Evolutionary conservation across 768 basidiomycete species (phyloP).

Genomic region (Mycena polygramma): DNA sequence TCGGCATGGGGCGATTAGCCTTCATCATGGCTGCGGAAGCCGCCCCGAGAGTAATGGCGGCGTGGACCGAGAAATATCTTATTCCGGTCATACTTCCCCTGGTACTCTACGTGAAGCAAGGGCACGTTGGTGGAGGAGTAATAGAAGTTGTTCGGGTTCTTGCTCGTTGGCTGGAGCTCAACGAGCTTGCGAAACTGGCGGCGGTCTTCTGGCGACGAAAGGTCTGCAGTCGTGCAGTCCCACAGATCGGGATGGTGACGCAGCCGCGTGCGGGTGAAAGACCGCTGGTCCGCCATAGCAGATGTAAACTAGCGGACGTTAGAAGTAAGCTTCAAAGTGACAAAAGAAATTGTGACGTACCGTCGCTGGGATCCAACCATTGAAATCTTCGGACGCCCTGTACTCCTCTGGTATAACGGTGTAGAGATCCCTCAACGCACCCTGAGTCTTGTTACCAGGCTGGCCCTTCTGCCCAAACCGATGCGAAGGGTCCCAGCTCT

Average conservation of each 20-base stretch:
- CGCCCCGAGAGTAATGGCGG: too few relatives aligned
- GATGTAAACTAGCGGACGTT: neutral
- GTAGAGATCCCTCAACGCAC: neutral
- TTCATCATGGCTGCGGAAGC: too few relatives aligned
- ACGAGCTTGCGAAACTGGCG: constrained; percentile 1
- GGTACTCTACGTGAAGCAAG: too few relatives aligned
- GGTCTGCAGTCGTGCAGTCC: neutral
- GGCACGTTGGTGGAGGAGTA: too few relatives aligned
- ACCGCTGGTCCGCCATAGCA: constrained; percentile 15
- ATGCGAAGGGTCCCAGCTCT: constrained; percentile 2
- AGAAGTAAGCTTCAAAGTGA: neutral
- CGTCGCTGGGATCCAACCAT: constrained; percentile 12
- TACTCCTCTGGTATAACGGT: constrained; percentile 10
- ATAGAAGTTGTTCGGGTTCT: too few relatives aligned
- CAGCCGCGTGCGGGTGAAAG: neutral
- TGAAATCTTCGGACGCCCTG: neutral
- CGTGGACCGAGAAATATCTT: too few relatives aligned
- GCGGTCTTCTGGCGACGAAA: constrained; percentile 2
- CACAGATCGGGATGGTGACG: constrained; percentile 1
- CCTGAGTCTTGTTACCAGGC: constrained; percentile 17
- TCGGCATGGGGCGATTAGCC: too few relatives aligned
- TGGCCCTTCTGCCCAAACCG: constrained; percentile 8
- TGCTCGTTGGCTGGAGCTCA: neutral
- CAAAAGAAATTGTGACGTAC: neutral
- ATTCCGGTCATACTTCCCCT: too few relatives aligned